Evolutionary conservation across 345 rosid species (phyloP), one percentile per base, ranked within the genome.

Genomic region (Eucalyptus caleyi): DNA sequence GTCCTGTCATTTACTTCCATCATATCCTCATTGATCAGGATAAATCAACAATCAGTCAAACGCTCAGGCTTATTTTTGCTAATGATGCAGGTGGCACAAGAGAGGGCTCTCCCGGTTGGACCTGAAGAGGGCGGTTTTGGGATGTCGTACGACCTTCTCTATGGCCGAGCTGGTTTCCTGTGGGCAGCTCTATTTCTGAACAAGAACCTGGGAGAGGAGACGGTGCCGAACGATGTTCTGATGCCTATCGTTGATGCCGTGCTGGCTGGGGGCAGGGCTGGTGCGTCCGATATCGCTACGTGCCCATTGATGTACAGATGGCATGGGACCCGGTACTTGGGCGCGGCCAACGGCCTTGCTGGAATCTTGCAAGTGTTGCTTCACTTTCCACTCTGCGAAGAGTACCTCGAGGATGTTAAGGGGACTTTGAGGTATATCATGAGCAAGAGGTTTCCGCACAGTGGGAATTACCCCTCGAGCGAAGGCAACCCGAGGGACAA

Each of bases 91-190:
- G 90, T 95, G 40, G 99, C 99, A 47, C 93, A 93, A 89, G 99
- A 97, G 90, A 95, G 94, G 86, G 99, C 98, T 83, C 96, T 97
- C 47, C 98, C 99, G 2, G 92, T 94, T 67, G 99, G 99, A 89
- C 94, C 99, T 3, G 96, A 95, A 90, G 98, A 97, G 93, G 99
- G 99, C 27, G 98, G 99, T 32, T 94, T 97, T 23, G 99, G 99
- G 53, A 97, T 97, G 99, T 97, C 99, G 2, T 97, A 97, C 87
- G 99, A 97, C 89, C 97, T 97, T 87, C 96, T 96, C 62, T 94
- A 95, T 37, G 99, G 99, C 69, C 93, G 99, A 94, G 98, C 99
- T 42, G 99, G 99, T 69, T 97, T 97, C 88, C 89, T 97, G 81
- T 97, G 98, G 97, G 94, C 98, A 9, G 99, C 98, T 86, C 90